These are phyloP conservation scores for Talaromyces sp. DNA, from an alignment of 2,329 filamentous ascomycete species.

Conservation along the genomic window DNA sequence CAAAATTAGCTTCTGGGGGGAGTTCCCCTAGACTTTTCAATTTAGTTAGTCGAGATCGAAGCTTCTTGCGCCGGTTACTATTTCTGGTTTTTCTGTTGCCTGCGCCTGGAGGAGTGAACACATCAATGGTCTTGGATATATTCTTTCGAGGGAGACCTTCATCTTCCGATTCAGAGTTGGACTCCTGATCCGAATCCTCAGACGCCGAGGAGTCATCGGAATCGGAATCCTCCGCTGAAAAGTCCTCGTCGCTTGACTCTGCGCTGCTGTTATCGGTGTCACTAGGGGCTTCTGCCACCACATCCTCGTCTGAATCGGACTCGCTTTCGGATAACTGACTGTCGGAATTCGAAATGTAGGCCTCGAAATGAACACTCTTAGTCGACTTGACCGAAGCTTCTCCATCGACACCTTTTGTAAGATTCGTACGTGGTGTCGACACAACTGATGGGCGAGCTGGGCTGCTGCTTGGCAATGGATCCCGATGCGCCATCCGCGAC, in stretches of 20 bases:
- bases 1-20: conserved; percentile 48
- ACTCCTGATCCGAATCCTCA: conserved; percentile 12
- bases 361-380: conserved; percentile 35
- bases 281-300: conserved; percentile 20
- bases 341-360: background rate
- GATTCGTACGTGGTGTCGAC: conserved; percentile 21
- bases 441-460: conserved; percentile 23
- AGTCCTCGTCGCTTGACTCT: conserved; percentile 3
- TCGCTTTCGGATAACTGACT: conserved; percentile 19
- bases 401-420: conserved; percentile 22
- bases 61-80: conserved; percentile 55
- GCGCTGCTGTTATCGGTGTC: background rate
- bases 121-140: conserved; percentile 17
- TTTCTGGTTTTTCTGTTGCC: conserved; percentile 52
- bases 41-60: conserved; percentile 48
- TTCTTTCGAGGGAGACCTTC: conserved; percentile 22
- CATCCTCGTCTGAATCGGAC: conserved; percentile 26
- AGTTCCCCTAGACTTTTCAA: conserved; percentile 55
- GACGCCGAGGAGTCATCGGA: background rate
- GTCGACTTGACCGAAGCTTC: conserved; percentile 27
- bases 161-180: conserved; percentile 36
- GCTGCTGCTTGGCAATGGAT: conserved; percentile 6
- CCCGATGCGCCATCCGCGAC: conserved; percentile 15
- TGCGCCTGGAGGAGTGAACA: conserved; percentile 42
- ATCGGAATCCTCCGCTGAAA: background rate